Percentiles rank a stretch among this genome's conserved stretches.
Conservation (phyloP, 768 basidiomycete species). For the Sporobolomyces pararoseus region DNA sequence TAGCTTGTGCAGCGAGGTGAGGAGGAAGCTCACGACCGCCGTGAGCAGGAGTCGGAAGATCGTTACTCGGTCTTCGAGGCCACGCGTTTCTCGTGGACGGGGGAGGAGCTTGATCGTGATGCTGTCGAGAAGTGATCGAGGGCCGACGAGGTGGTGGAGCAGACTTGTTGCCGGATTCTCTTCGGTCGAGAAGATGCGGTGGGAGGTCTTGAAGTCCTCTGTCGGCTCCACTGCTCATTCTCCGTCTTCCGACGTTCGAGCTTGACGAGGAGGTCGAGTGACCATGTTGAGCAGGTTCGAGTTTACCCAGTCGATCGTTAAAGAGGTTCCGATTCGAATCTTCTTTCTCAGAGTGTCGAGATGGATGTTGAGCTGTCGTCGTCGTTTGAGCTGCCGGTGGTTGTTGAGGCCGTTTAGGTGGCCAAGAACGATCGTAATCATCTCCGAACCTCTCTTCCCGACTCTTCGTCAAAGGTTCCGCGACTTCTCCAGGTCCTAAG, state of each 20-base stretch:
- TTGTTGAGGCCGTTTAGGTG: constrained; percentile 57
- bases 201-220: constrained; percentile 8
- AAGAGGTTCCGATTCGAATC: constrained; percentile 70
- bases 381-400: constrained; percentile 16
- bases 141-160: constrained; percentile 5
- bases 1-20: constrained; percentile 51
- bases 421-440: constrained; percentile 95
- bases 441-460: constrained; percentile 88
- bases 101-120: constrained; percentile 1
- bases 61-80: constrained; percentile 1
- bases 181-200: constrained; percentile 15
- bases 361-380: neutral
- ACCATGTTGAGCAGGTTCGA: too few species aligned
- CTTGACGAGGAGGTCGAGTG: too few species aligned
- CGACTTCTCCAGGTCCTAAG: constrained; percentile 39
- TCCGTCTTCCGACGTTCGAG: too few species aligned
- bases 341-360: constrained; percentile 51
- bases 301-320: constrained; percentile 86
- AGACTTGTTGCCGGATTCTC: neutral
- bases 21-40: constrained; percentile 59
- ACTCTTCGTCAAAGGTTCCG: constrained; percentile 56
- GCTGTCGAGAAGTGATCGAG: constrained; percentile 26
- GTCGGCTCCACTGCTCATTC: constrained; percentile 3
- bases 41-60: constrained; percentile 10
- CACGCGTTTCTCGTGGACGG: constrained; percentile 13